Conservation (phyloP, 805 yeast genomes). For the Sungouiozyma intestinalis region DNA sequence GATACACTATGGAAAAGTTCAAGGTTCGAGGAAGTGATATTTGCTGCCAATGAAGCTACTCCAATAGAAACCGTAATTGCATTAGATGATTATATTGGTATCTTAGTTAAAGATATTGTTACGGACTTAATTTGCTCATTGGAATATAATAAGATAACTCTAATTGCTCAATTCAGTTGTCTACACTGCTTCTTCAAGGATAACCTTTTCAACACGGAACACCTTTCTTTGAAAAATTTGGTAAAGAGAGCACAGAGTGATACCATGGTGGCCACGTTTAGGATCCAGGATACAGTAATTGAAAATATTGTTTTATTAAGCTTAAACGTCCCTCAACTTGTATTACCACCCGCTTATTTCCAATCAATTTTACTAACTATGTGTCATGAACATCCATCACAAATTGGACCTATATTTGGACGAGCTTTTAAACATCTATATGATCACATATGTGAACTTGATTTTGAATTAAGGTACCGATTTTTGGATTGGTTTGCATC, state of each 20-base stretch:
- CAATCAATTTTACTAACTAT: conserved; percentile 71
- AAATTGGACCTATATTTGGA: conserved; percentile 86
- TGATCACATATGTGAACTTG: conserved; percentile 47
- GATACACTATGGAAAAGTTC: conserved; percentile 57
- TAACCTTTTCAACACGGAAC: conserved; percentile 51
- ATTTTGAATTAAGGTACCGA: conserved; percentile 57
- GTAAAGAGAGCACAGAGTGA: conserved; percentile 28
- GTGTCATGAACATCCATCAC: conserved; percentile 60
- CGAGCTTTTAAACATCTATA: conserved; percentile 74
- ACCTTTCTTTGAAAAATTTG: conserved; percentile 59
- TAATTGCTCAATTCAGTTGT: conserved; percentile 64
- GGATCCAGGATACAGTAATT: conserved; percentile 73
- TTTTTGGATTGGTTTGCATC: conserved; percentile 80
- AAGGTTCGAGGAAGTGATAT: conserved; percentile 46
- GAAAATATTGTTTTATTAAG: conserved; percentile 69
- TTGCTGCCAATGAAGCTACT: conserved; percentile 33
- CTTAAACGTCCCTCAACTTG: conserved; percentile 54
- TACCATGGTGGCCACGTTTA: conserved; percentile 52
- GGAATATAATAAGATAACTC: conserved; percentile 78
- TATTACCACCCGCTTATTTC: conserved; percentile 59
- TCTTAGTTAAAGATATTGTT: conserved; percentile 59
- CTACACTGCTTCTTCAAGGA: conserved; percentile 59
- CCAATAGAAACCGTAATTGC: conserved; percentile 54
- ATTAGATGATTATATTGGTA: conserved; percentile 30
- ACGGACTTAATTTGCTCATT: conserved; percentile 60